Evolutionary conservation across 2,329 filamentous ascomycete genomes (phyloP).

Genomic region (Fusarium dlaminii): DNA sequence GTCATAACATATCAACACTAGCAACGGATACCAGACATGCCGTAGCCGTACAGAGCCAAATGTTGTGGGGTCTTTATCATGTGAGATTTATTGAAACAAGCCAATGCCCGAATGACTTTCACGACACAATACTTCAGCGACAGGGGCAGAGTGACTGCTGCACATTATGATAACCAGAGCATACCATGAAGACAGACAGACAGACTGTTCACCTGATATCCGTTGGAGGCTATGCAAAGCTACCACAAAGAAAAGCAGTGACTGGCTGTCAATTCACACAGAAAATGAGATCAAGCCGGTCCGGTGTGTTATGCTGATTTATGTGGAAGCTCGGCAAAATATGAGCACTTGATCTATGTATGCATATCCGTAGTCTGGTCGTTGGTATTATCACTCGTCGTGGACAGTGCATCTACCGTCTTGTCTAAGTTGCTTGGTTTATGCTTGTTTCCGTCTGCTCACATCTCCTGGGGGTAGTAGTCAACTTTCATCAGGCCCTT

Average conservation of each 20-base stretch:
- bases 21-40: neutral
- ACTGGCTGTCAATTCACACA: neutral
- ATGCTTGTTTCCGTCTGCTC: conserved; percentile 30
- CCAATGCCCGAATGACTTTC: neutral
- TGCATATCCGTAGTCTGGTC: neutral
- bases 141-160: neutral
- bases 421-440: conserved; percentile 13
- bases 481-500: conserved; percentile 9
- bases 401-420: conserved; percentile 1
- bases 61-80: neutral
- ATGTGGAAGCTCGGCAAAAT: neutral
- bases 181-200: neutral
- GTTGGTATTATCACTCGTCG: neutral
- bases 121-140: neutral
- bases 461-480: neutral
- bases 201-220: neutral
- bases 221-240: neutral
- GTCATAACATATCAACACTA: neutral
- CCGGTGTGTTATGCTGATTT: neutral
- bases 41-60: neutral
- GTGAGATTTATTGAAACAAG: conserved; percentile 9
- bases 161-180: neutral
- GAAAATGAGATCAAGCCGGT: neutral
- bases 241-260: neutral
- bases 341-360: neutral